These are phyloP conservation scores for Hysterium pulicare DNA, from an alignment of 2,329 filamentous ascomycete species.

Conservation along the genomic window DNA sequence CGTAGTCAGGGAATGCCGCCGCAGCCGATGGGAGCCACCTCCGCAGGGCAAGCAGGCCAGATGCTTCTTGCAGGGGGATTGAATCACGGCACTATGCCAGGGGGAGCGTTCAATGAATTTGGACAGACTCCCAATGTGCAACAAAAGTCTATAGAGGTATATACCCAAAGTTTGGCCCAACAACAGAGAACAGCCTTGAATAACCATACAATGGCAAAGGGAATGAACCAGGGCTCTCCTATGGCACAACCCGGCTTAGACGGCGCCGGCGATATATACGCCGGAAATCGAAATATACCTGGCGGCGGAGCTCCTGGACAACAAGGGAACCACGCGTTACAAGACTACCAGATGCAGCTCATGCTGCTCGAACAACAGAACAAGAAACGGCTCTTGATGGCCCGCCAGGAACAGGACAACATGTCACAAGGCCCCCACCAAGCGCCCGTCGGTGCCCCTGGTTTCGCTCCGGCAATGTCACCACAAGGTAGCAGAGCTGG, in stretches of 20 bases:
- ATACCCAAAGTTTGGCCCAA: slow-evolving; percentile 78
- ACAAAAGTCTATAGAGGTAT: slow-evolving; percentile 82
- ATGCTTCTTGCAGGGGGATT: slow-evolving; percentile 68
- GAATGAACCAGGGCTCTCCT: slow-evolving; percentile 72
- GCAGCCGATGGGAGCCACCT: slow-evolving; percentile 60
- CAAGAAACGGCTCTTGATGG: slow-evolving; percentile 82
- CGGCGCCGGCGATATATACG: slow-evolving; percentile 31
- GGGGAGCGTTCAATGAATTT: slow-evolving; percentile 70
- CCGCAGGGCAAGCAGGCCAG: slow-evolving; percentile 54
- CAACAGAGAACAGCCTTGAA: slow-evolving; percentile 79
- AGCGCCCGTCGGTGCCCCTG: slow-evolving; percentile 48
- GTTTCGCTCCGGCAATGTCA: slow-evolving; percentile 65
- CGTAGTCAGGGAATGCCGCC: slow-evolving; percentile 68
- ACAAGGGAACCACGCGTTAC: slow-evolving; percentile 72
- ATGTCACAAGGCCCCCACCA: slow-evolving; percentile 51
- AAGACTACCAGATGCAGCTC: slow-evolving; percentile 86
- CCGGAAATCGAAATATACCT: slow-evolving; percentile 44
- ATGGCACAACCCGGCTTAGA: slow-evolving; percentile 64
- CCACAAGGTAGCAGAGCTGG: slow-evolving; percentile 66
- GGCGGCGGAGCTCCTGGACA: slow-evolving; percentile 57
- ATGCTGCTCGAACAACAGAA: slow-evolving; percentile 87
- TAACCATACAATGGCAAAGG: slow-evolving; percentile 75
- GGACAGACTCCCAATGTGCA: slow-evolving; percentile 57
- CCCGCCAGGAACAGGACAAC: slow-evolving; percentile 72
- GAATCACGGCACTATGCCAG: slow-evolving; percentile 68